Percentiles rank a stretch among this genome's conserved stretches.
Conservation (phyloP, 768 basidiomycete genomes). For the Pholiota microspora region DNA sequence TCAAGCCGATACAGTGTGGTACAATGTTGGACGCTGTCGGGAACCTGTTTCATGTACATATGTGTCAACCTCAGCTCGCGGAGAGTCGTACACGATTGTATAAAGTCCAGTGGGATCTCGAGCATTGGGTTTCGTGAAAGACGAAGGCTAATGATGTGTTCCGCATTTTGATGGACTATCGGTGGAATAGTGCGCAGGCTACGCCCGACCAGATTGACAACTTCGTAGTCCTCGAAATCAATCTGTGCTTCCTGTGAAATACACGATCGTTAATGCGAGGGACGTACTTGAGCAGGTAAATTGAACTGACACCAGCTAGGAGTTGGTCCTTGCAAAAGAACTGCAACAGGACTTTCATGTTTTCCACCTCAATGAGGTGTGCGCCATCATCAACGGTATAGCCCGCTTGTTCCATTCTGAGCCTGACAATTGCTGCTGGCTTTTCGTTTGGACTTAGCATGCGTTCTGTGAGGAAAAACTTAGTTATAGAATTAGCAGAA, state of each 20-base stretch:
- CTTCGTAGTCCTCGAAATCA: constrained; percentile 66
- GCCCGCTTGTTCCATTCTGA: constrained; percentile 85
- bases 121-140: constrained; percentile 94
- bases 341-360: constrained; percentile 80
- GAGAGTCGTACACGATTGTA: constrained; percentile 80
- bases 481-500: neutral
- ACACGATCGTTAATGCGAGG: neutral
- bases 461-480: constrained; percentile 59
- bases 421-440: constrained; percentile 81
- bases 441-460: constrained; percentile 79
- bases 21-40: constrained; percentile 77
- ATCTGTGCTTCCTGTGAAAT: constrained; percentile 67
- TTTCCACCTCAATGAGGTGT: constrained; percentile 73
- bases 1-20: constrained; percentile 76
- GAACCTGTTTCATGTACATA: constrained; percentile 95
- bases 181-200: constrained; percentile 89
- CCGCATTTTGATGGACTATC: constrained; percentile 79
- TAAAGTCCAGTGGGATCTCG: constrained; percentile 95
- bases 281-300: neutral
- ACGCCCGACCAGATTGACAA: constrained; percentile 77
- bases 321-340: constrained; percentile 86
- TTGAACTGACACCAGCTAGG: constrained; percentile 55
- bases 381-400: constrained; percentile 79
- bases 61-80: constrained; percentile 84
- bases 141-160: constrained; percentile 79